Conservation (phyloP, 1,284 basidiomycete species). For the Leccinum colubrinum region DNA sequence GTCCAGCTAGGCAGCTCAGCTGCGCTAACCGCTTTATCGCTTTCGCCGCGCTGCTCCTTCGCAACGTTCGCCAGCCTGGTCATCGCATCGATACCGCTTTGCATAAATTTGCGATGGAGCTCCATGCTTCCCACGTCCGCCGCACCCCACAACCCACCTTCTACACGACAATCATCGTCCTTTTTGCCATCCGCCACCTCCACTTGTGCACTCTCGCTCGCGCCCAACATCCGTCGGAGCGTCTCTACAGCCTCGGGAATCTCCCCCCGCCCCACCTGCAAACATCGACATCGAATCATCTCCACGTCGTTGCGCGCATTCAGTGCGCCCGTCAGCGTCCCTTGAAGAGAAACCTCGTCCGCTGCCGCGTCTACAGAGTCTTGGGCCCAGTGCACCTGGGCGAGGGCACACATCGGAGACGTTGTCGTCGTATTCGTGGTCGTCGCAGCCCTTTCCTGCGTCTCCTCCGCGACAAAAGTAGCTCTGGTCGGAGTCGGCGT, state of each 20-base stretch:
- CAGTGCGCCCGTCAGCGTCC: slow-evolving; percentile 58
- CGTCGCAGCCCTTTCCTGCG: not conserved
- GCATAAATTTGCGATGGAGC: slow-evolving; percentile 44
- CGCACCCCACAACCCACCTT: not conserved
- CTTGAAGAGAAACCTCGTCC: slow-evolving; percentile 58
- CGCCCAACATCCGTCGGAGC: not conserved
- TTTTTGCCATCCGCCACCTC: not conserved
- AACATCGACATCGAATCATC: slow-evolving; percentile 56
- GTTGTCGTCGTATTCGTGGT: not conserved
- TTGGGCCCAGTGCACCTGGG: slow-evolving; percentile 39
- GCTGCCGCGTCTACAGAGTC: slow-evolving; percentile 50
- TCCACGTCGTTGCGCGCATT: slow-evolving; percentile 58
- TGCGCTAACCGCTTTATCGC: no score
- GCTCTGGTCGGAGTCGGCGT: slow-evolving; percentile 15
- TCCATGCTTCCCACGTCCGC: not conserved
- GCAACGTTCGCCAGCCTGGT: no score
- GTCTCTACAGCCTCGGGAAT: slow-evolving; percentile 78
- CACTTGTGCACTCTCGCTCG: not conserved
- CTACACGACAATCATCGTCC: not conserved
- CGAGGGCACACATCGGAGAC: slow-evolving; percentile 31
- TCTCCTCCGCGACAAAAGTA: slow-evolving; percentile 8
- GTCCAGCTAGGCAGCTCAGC: no score
- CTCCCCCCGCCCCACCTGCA: slow-evolving; percentile 65
- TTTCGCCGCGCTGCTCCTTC: no score
- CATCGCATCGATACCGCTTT: slow-evolving; percentile 48